These are phyloP conservation scores for Cucurbitaria berberidis DNA, from an alignment of 2,329 filamentous ascomycete species.

Conservation along the genomic window DNA sequence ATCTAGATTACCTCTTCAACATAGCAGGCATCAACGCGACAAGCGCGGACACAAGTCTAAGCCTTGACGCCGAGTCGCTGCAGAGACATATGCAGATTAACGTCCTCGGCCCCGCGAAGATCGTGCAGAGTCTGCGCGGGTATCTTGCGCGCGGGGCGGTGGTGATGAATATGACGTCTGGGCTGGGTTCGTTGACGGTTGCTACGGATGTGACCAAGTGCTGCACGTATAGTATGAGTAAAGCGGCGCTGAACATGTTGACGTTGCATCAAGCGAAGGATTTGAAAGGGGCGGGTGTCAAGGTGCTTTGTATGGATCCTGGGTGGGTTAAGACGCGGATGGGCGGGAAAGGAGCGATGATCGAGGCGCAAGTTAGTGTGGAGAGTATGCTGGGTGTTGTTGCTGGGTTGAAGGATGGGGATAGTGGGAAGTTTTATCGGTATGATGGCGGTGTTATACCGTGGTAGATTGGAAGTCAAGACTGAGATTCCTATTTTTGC, in stretches of 20 bases:
- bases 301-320: constrained; percentile 52
- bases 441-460: constrained; percentile 46
- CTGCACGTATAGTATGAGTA: constrained; percentile 52
- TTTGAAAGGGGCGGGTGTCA: constrained; percentile 35
- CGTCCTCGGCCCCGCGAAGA: constrained; percentile 56
- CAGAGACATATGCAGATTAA: constrained; percentile 54
- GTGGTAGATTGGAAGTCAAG: constrained; percentile 39
- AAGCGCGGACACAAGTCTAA: constrained; percentile 47
- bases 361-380: constrained; percentile 48
- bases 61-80: constrained; percentile 47
- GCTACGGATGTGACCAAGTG: constrained; percentile 42
- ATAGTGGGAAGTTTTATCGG: constrained; percentile 48
- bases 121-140: constrained; percentile 48
- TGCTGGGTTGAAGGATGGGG: constrained; percentile 36
- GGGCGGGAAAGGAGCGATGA: constrained; percentile 51
- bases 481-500: too few relatives aligned
- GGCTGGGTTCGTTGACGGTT: constrained; percentile 41
- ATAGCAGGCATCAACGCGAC: constrained; percentile 52
- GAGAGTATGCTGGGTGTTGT: constrained; percentile 49
- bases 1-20: constrained; percentile 53
- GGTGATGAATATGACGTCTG: constrained; percentile 46
- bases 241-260: constrained; percentile 54
- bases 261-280: constrained; percentile 51
- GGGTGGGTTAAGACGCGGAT: constrained; percentile 55
- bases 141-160: constrained; percentile 40